Base-by-base conservation (phyloP, 306 rosid genomes). In the Clitoria ternatea region DNA sequence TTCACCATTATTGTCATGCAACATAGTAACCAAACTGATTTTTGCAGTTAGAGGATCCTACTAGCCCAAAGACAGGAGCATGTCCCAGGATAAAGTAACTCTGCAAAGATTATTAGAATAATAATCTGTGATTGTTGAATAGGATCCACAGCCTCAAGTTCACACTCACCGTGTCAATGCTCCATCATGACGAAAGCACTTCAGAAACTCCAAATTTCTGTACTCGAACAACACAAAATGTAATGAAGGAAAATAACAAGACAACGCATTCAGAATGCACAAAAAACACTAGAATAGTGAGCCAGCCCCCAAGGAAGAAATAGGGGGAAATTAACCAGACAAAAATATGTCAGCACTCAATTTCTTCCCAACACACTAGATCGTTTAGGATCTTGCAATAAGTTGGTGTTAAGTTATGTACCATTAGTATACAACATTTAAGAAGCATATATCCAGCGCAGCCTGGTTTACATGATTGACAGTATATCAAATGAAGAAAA, bases 341-440 rank as follows among this genome's bases (percentile, higher is more conserved):
- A 76, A 63, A 74, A 69, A 44, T 32, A 59, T 33, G 9, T 17
- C 9, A 9, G 75, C 79, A 74, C 55, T 82, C 61, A 3, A 63
- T 40, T 67, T 71, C 59, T 53, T 37, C 52, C 82, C 69, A 70
- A 80, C 69, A 65, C 50, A 52, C 67, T 54, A 78, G 69, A 42
- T 53, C 80, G 66, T 68, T 61, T 8, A 77, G 68, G 72, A 70
- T 71, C 72, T 53, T 30, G 67, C 18, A 61, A 55, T 47, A 47
- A 54, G 78, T 62, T 80, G 53, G 80, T 26, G 63, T 72, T 42
- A 68, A 37, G 72, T 55, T 39, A 55, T 47, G 74, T 59, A 30
- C 39, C 70, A n/a, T 71, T 71, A 78, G 83, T 75, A 49, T 78
- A 78, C 80, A 78, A 71, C 75, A 49, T 36, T 36, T 22, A 66